Evolutionary conservation across 1,284 basidiomycete species (phyloP), one percentile per base, ranked within the genome.

Genomic region (Cryptococcus floricola): DNA sequence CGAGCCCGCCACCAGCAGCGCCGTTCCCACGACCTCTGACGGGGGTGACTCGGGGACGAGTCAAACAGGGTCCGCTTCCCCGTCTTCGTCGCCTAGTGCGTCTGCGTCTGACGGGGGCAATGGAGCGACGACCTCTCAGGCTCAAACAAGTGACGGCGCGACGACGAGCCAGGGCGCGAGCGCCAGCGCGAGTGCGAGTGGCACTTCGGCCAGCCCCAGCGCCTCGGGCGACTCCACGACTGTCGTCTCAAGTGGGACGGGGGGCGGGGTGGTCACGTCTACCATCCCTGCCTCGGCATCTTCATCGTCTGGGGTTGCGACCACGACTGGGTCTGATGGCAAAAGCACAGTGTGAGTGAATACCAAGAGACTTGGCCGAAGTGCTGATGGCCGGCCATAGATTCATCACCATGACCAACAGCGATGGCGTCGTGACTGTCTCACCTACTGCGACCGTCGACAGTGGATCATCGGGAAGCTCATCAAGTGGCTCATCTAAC

Each of bases 371-470:
- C 23, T 52, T 43, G 34, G 7, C 7, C 31, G 10, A 5, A 34
- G 31, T 47, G 27, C 44, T 53, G 47, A 54, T 53, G 25, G 48
- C 27, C 23, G 44, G 42, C 23, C 19, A 10, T 48, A 66, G 64
- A 42, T 59, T 57, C 44, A 61, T 61, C 10, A 68, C 66, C n/a
- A 52, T 61, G n/a, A 68, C 66, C 23, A 52, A 57, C 44, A 53
- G 62, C 10, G 52, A 63, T 47, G 65, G 65, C 1, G 52, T 50
- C 9, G 54, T 57, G n/a, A 46, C 53, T 37, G 54, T 59, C 10
- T 49, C 46, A 1, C 46, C 58, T 34, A 44, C 54, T 27, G 54
- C 54, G 1, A 58, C 60, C 7, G 53, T 50, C 31, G 19, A 51
- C 18, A 52, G 56, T 39, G 53, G 45, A 39, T 41, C 54, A 4